Percentiles rank a stretch among this genome's conserved stretches.
These are phyloP conservation scores for Gossypium rotundifolium DNA, from an alignment of 345 rosid species.

Conservation along the genomic window DNA sequence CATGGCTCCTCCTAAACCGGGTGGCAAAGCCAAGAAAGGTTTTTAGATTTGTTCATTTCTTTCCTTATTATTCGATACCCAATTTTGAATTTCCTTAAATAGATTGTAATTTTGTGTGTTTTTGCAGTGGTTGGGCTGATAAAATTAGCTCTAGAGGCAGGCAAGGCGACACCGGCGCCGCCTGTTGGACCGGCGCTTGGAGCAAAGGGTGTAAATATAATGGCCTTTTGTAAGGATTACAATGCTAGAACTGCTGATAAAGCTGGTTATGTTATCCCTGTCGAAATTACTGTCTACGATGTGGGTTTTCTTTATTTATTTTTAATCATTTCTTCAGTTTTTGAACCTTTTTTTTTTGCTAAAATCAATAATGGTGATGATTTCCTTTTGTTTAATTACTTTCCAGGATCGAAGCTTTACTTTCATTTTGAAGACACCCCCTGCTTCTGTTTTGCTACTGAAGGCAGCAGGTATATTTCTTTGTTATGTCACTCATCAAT, in stretches of 20 bases:
- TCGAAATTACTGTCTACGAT: constrained; percentile 87
- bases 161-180: constrained; percentile 93
- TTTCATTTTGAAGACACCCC: constrained; percentile 89
- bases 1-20: constrained; percentile 96
- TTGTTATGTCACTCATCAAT: not conserved
- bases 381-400: not conserved
- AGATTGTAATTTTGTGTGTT: not conserved
- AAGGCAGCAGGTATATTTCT: constrained; percentile 81
- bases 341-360: not conserved
- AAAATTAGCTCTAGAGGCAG: constrained; percentile 90
- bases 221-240: constrained; percentile 96
- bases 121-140: constrained; percentile 61
- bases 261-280: constrained; percentile 90
- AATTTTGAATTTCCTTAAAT: not conserved
- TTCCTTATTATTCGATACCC: constrained; percentile 2
- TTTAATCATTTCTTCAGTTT: not conserved
- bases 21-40: constrained; percentile 88
- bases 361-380: not conserved
- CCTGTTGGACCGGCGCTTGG: constrained; percentile 95
- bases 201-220: constrained; percentile 80
- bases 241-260: constrained; percentile 96
- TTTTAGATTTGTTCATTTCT: not conserved
- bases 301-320: constrained; percentile 31
- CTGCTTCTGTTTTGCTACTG: constrained; percentile 88
- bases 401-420: constrained; percentile 92